Base-by-base conservation (phyloP, 2,329 filamentous ascomycete genomes). In the Furcasterigmium sp. region DNA sequence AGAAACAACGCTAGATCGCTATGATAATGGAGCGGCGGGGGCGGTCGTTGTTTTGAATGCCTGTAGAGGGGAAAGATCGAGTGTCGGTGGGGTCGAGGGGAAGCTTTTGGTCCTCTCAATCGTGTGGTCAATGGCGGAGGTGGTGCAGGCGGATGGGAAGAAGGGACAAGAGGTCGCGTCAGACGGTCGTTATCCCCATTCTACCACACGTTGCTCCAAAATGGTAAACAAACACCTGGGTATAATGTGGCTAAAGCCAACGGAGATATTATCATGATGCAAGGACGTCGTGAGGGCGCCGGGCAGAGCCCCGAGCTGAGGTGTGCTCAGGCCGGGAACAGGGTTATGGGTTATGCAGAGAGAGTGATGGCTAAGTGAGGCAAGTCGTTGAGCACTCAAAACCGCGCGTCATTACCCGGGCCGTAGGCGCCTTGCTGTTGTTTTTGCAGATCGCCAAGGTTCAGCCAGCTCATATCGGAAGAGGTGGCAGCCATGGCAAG, bases 401-500 rank as follows among this genome's bases (percentile, higher is more conserved):
- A 20, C 19, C 39, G 39, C 23, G 30, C 13, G 28, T 36, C 30
- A n/a, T 36, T 41, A 20, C n/a, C n/a, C 14, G 19, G 15, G 15
- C 17, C 19, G 15, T 44, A 44, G 20, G 34, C 42, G 30, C 32
- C 19, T 8, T 18, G 17, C 44, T 47, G 19, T 56, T 51, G 30
- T 57, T 56, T 46, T 30, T 43, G 40, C 43, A 46, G 57, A 29
- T 76, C 75, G 37, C 80, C 82, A 15, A 90, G 70, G 56, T 90
- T 89, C 50, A 91, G 65, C 86, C 86, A 91, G 63, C 84, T 87
- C 83, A 90, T 87, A 60, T 90, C 86, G 40, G 73, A 75, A 11
- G 75, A 72, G 7, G 67, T 68, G 20, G 70, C 60, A 38, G 75
- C 69, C 62, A 66, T 72, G 18, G 66, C 61, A 23, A 78, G 65